These are phyloP conservation scores for Pluteus cervinus DNA, from an alignment of 768 basidiomycete genomes.

Conservation along the genomic window DNA sequence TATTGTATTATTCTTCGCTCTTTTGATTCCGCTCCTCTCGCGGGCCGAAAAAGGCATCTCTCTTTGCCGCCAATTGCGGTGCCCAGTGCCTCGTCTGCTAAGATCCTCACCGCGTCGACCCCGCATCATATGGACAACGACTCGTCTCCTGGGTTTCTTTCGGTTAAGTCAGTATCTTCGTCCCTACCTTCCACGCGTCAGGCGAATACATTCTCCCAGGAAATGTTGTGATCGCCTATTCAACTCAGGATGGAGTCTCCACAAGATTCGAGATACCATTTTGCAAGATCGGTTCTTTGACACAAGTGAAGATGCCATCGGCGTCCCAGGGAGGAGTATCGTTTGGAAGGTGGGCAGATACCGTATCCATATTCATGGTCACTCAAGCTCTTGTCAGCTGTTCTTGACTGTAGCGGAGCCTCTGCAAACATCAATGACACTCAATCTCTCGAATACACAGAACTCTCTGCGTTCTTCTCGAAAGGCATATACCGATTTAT, in stretches of 20 bases:
- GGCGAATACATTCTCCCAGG: too few species aligned
- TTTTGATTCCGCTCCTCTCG: too few species aligned
- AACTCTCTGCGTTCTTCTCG: conserved; percentile 45
- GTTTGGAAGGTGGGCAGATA: conserved; percentile 92
- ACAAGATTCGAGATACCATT: conserved; percentile 63
- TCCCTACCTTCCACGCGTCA: too few species aligned
- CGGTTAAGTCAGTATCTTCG: too few species aligned
- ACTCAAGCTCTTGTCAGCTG: conserved; percentile 50
- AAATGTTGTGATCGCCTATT: conserved; percentile 38
- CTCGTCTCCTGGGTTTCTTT: too few species aligned
- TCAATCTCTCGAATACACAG: conserved; percentile 27
- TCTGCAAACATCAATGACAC: conserved; percentile 42
- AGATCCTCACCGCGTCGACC: too few species aligned
- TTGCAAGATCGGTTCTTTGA: conserved; percentile 57
- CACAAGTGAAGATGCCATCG: conserved; percentile 33
- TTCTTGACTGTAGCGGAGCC: conserved; percentile 68
- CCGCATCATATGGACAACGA: too few species aligned
- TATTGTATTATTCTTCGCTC: too few species aligned
- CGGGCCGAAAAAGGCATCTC: too few species aligned
- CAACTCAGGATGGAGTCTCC: conserved; percentile 44
- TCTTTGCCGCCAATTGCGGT: too few species aligned
- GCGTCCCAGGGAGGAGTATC: conserved; percentile 69
- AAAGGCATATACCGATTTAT: conserved; percentile 46
- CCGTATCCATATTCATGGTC: too few species aligned
- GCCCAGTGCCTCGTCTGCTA: too few species aligned